Percentiles rank a stretch among this genome's conserved stretches.
Conservation (phyloP, 768 basidiomycete genomes). For the Boletus subcaerulescens region DNA sequence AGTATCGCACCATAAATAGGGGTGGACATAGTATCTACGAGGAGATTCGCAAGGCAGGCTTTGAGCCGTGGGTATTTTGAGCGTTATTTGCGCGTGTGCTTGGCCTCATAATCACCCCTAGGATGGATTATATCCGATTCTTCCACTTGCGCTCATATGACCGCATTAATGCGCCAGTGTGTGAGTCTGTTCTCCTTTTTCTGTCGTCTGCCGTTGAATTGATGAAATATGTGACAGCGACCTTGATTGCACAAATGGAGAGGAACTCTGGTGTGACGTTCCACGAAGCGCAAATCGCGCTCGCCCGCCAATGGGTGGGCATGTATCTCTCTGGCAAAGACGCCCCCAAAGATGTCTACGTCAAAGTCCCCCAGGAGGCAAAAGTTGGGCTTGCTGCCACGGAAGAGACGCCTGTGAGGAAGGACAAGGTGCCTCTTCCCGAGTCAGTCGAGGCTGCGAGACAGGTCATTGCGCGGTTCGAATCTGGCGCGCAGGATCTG, state of each 20-base stretch:
- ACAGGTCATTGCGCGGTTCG: slow-evolving; percentile 66
- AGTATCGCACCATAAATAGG: slow-evolving; percentile 86
- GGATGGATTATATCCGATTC: slow-evolving; percentile 84
- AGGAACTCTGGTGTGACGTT: slow-evolving; percentile 72
- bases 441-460: slow-evolving; percentile 63
- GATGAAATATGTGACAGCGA: slow-evolving; percentile 22
- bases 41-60: slow-evolving; percentile 69
- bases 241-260: slow-evolving; percentile 69
- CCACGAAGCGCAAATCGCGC: slow-evolving; percentile 83
- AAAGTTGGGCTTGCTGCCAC: slow-evolving; percentile 46
- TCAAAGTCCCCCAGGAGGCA: slow-evolving; percentile 55
- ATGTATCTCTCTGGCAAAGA: slow-evolving; percentile 35
- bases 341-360: slow-evolving; percentile 49
- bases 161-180: slow-evolving; percentile 74
- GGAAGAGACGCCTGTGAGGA: slow-evolving; percentile 53
- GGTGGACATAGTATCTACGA: slow-evolving; percentile 88
- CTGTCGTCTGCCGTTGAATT: slow-evolving; percentile 20
- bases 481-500: slow-evolving; percentile 55
- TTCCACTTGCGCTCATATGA: slow-evolving; percentile 93
- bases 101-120: slow-evolving; percentile 25
- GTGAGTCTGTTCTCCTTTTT: slow-evolving; percentile 34
- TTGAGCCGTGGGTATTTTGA: slow-evolving; percentile 60
- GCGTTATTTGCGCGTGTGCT: neutral
- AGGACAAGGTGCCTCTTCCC: slow-evolving; percentile 67
- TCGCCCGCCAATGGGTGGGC: slow-evolving; percentile 73